Evolutionary conservation across 1,284 basidiomycete species (phyloP).

Genomic region (Trichosporon asahii): DNA sequence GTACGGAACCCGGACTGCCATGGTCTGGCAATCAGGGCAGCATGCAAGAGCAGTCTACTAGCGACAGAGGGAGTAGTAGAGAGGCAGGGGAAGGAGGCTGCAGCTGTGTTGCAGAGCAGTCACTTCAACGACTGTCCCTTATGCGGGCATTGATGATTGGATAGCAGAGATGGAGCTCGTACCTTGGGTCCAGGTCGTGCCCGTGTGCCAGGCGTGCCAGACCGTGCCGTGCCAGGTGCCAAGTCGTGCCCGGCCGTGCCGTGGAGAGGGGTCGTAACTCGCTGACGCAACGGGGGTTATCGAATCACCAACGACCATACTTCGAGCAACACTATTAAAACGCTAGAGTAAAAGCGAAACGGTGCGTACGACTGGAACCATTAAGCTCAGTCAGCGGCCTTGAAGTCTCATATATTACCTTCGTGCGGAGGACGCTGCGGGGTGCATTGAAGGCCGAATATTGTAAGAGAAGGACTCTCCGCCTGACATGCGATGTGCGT

Average conservation of each 20-base stretch:
- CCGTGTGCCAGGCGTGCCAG: neutral
- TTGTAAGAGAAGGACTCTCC: neutral
- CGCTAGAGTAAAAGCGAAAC: too few species aligned
- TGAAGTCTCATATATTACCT: neutral
- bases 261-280: neutral
- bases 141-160: neutral
- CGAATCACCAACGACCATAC: neutral
- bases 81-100: too few species aligned
- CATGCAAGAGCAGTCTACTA: too few species aligned
- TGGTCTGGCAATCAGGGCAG: too few species aligned
- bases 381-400: neutral
- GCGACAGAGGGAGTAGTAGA: too few species aligned
- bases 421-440: neutral
- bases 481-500: neutral
- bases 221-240: neutral
- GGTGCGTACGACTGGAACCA: neutral
- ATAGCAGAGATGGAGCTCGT: neutral
- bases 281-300: neutral
- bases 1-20: too few species aligned
- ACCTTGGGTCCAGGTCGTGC: neutral
- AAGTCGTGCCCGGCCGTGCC: neutral
- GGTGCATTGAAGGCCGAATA: neutral
- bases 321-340: neutral
- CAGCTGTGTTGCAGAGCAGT: neutral
- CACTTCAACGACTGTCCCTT: neutral